Base-by-base conservation (phyloP, 345 rosid genomes). In the Cardiospermum halicacabum region DNA sequence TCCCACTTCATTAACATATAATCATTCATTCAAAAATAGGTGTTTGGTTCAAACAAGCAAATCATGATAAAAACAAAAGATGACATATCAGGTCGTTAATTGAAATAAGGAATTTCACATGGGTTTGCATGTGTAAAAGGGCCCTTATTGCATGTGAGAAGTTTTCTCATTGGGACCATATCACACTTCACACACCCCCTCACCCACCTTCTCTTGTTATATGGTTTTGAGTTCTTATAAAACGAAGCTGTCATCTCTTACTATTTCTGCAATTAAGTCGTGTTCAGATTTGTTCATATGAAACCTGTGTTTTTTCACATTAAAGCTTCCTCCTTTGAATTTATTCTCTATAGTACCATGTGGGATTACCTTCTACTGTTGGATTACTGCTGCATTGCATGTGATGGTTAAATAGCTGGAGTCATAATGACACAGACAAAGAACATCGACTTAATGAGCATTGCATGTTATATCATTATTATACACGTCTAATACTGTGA, bases 91-190 rank as follows among this genome's bases (percentile, higher is more conserved):
- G 21, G 16, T 43, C 18, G 49, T 43, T 43, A 43, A 43, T 16
- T 34, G 10, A 21, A 2, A 43, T 43, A 21, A 43, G 16, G 50
- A 18, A 53, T 24, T 24, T 5, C 28, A 54, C 69, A 40, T 56
- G 62, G 48, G 43, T 34, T 31, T 56, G 67, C 84, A 68, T 68
- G 77, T 70, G 80, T 13, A 21, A 16, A 64, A 62, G 72, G 67
- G 65, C 8, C 77, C 78, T 25, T 51, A 11, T 22, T 31, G 53
- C 69, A 43, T 43, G 49, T 45, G 50, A 45, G 50, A 47, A 47
- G 24, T 47, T 47, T 18, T 16, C 49, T 43, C 21, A 18, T 4
- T 47, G 49, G 49, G 49, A 43, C 49, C 49, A 5, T 43, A 1
- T n/a, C 45, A 40, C 45, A 13, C 45, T n/a, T n/a, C n/a, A n/a